Evolutionary conservation across 2,329 filamentous ascomycete genomes (phyloP), one percentile per base, ranked within the genome.

Genomic region (Ophiostoma australiae): DNA sequence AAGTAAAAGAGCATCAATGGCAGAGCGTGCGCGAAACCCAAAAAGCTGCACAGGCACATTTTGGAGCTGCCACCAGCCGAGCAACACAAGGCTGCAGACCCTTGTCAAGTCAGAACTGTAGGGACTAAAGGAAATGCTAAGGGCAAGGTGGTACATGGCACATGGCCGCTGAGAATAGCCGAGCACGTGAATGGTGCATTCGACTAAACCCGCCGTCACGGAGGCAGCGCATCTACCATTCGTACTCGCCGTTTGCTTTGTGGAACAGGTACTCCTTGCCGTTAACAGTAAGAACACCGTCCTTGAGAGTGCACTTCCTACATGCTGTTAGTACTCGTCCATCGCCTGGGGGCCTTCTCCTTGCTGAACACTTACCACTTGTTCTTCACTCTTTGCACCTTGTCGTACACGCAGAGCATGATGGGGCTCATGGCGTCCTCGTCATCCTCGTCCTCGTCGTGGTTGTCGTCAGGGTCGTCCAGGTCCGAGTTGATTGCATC

Each of bases 381-480:
- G 83, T 98, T 99, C 89, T 99, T 99, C 77, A 98, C 95, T 67
- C 95, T 87, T 82, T 98, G 94, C 11, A 99, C 95, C 84, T 99
- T 99, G 84, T 99, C 95, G 79, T 99, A 99, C 79, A 97, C 97
- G 84, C 95, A 99, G 58, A 99, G 89, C 92, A 99, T 98, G 78
- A 96, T 94, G 76, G 97, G 91, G 1, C 90, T 90, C 74, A 91
- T 87, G 48, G 89, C 87, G 63, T 97, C 94, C 72, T 96, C 93
- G 17, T 93, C 92, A 69, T 95, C 94, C 44, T 95, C 92, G 33
- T 94, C 92, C 33, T 95, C 93, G 39, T 91, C 90, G 23, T 88
- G 81, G 13, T 92, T 89, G 73, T 98, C 95, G 73, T 98, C 94
- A 0, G 94, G 89, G 78, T 99, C 95, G 78, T 99, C 95, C 3